A percentile compares a stretch with the other conserved stretches of the same genome.
These are phyloP conservation scores for Talaromyces borbonicus DNA, from an alignment of 495 filamentous ascomycete genomes.

Conservation along the genomic window DNA sequence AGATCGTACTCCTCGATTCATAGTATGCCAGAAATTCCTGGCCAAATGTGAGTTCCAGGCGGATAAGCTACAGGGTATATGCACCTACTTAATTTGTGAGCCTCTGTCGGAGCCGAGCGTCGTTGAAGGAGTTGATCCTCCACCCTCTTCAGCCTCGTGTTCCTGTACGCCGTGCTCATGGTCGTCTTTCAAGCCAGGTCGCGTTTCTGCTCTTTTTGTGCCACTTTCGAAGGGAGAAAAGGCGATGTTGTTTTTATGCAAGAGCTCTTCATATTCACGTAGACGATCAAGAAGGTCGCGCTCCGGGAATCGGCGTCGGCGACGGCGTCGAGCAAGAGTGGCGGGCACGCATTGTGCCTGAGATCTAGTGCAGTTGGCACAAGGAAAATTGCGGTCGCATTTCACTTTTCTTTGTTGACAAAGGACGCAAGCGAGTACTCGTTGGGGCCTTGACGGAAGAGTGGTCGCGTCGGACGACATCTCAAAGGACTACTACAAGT, in stretches of 20 bases:
- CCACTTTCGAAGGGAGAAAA: constrained; percentile 42
- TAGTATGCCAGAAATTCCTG: constrained; percentile 40
- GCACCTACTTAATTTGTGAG: constrained; percentile 32
- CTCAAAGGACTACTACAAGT: background rate
- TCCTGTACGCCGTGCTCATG: constrained; percentile 20
- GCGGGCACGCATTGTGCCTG: constrained; percentile 39
- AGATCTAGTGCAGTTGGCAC: constrained; percentile 36
- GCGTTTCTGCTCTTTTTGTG: constrained; percentile 11
- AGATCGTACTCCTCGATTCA: constrained; percentile 34
- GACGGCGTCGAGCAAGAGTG: constrained; percentile 27
- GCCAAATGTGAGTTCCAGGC: constrained; percentile 4
- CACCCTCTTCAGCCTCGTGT: constrained; percentile 7
- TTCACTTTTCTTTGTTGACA: constrained; percentile 52
- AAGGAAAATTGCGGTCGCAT: constrained; percentile 47
- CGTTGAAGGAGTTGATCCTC: constrained; percentile 13
- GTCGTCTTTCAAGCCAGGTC: constrained; percentile 7
- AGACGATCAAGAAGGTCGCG: constrained; percentile 44
- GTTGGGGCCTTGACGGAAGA: constrained; percentile 21
- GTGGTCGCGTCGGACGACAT: background rate
- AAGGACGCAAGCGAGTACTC: constrained; percentile 45
- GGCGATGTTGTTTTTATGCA: constrained; percentile 38
- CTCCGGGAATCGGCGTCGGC: constrained; percentile 43
- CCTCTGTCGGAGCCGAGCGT: constrained; percentile 17
- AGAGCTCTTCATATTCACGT: constrained; percentile 41
- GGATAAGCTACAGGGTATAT: constrained; percentile 7